A percentile compares a stretch with the other conserved stretches of the same genome.
These are phyloP conservation scores for Hortiboletus flavorubellus DNA, from an alignment of 768 basidiomycete species.

Conservation along the genomic window DNA sequence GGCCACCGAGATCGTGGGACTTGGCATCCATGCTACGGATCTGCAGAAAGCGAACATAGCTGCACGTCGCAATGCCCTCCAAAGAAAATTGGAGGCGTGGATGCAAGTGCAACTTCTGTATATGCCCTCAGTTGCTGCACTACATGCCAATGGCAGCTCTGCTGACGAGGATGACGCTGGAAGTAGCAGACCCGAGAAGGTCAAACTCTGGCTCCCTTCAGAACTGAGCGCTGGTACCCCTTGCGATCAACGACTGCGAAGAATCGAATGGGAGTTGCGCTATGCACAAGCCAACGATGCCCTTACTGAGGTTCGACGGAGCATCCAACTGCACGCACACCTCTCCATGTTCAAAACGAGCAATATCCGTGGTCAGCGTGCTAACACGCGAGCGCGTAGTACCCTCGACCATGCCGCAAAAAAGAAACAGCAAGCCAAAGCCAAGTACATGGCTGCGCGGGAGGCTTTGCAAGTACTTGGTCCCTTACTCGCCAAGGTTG, in stretches of 20 bases:
- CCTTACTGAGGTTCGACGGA: neutral
- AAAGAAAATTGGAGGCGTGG: neutral
- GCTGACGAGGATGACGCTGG: neutral
- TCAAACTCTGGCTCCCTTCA: neutral
- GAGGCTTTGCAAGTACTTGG: neutral
- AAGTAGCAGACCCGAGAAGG: neutral
- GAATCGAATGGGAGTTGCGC: neutral
- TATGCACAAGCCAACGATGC: neutral
- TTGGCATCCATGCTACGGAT: neutral
- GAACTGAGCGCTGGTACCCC: neutral
- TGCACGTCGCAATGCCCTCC: neutral
- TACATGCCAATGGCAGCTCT: neutral
- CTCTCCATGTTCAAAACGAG: neutral
- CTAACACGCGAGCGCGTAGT: neutral
- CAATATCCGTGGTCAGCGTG: neutral
- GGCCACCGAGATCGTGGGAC: neutral
- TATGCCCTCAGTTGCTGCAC: neutral
- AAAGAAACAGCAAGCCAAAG: neutral
- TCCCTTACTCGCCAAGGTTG: no score
- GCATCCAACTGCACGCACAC: neutral
- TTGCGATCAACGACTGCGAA: neutral
- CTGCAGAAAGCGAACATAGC: neutral
- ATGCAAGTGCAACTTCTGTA: neutral
- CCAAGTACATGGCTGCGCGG: neutral
- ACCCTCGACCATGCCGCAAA: neutral